These are phyloP conservation scores for Venturiaceae sp. DNA, from an alignment of 2,329 filamentous ascomycete species.

Conservation along the genomic window DNA sequence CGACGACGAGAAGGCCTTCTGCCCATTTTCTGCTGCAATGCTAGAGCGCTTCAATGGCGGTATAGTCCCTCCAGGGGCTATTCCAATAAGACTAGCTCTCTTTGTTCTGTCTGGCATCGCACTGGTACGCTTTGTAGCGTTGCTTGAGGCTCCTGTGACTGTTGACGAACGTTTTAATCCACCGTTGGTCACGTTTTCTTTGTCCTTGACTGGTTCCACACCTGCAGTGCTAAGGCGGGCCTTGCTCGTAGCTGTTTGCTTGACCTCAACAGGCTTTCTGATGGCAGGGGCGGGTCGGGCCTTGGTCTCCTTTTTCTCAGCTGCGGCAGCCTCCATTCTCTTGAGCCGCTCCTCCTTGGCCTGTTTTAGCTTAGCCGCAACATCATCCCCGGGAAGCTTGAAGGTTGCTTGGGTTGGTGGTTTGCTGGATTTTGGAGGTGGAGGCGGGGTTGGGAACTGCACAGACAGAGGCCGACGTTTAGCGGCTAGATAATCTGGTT, in stretches of 20 bases:
- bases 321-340: constrained; percentile 28
- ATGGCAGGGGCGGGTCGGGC: constrained; percentile 31
- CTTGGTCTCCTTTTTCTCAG: constrained; percentile 32
- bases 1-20: neutral
- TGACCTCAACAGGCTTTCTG: constrained; percentile 22
- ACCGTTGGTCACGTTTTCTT: neutral
- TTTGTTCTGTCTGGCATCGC: neutral
- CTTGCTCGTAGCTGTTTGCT: constrained; percentile 36
- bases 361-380: constrained; percentile 43
- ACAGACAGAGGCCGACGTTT: constrained; percentile 37
- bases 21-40: neutral
- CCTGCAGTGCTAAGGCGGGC: constrained; percentile 28
- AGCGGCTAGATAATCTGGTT: constrained; percentile 27
- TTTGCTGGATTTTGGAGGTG: constrained; percentile 39
- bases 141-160: constrained; percentile 2
- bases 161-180: constrained; percentile 5
- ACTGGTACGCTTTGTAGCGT: neutral
- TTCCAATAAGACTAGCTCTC: neutral
- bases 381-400: constrained; percentile 41
- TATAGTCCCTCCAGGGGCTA: neutral
- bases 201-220: neutral
- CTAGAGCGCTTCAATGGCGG: constrained; percentile 2
- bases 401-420: constrained; percentile 41
- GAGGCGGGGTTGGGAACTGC: constrained; percentile 36
- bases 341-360: constrained; percentile 38